Evolutionary conservation across 805 yeast species (phyloP), one percentile per base, ranked within the genome.

Genomic region (Hemisphaericaspora nanyangensis): DNA sequence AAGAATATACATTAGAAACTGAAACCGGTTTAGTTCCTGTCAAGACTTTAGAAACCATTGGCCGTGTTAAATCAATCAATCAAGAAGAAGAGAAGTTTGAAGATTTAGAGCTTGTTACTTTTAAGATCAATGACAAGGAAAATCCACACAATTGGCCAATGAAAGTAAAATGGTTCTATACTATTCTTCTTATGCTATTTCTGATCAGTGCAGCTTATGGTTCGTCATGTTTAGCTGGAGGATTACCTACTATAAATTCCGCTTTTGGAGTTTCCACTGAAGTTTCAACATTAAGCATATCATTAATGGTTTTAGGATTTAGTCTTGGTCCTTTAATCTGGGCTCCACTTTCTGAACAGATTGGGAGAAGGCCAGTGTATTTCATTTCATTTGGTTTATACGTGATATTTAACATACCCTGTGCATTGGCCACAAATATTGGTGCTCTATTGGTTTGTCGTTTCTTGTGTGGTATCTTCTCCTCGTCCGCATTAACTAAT

Each of bases 141-240:
- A 90, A 90, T 61, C 97, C 97, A 20, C 82, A 81, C 54, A 89
- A 89, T 60, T 89, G 97, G 97, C 64, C 74, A 18, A 39, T 65
- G 24, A 48, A 50, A 46, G 39, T 58, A 17, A 77, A 79, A 55
- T 80, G 90, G 86, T 3, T 59, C 1, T 85, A 82, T 56, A 88
- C 97, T 0, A 56, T 83, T 22, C 47, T 80, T 7, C 67, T 86
- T 17, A 80, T 96, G 1, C 48, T 78, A 24, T 71, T 85, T 46
- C 96, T 90, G 36, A 81, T 90, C 41, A 77, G 88, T 52, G 96
- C 91, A 22, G 97, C 97, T 2, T 89, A 86, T 58, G 96, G 96
- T 29, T 86, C 96, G 4, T 84, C 96, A 1, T 84, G 91, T 56
- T 83, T 87, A 51, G 82, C 95, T 18, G 95, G 95, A 50, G 93